Evolutionary conservation across 495 filamentous ascomycete genomes (phyloP).

Genomic region (Aspergillus affinis): DNA sequence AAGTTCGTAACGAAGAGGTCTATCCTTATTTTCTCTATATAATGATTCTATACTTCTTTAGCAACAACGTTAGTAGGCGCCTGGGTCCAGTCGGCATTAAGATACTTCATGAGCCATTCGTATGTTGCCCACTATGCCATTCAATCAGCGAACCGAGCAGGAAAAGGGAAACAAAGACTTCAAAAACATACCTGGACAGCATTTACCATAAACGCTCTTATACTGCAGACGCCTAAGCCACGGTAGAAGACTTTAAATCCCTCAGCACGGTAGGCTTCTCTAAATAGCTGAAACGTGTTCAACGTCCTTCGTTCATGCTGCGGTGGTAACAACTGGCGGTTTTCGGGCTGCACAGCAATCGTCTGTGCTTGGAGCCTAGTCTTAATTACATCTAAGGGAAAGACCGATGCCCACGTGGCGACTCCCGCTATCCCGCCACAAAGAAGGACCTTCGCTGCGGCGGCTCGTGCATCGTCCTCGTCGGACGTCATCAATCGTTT

Average conservation of each 20-base stretch:
- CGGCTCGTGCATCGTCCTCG: conserved; percentile 38
- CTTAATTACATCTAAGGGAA: conserved; percentile 87
- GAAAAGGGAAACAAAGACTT: background rate
- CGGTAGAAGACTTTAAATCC: conserved; percentile 71
- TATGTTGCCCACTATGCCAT: conserved; percentile 73
- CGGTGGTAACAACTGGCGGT: conserved; percentile 22
- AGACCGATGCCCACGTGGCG: conserved; percentile 81
- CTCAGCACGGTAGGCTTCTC: conserved; percentile 60
- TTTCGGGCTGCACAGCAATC: conserved; percentile 34
- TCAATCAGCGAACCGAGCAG: conserved; percentile 19
- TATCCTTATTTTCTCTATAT: background rate
- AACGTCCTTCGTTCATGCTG: conserved; percentile 27
- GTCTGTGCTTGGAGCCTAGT: conserved; percentile 76
- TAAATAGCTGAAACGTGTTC: conserved; percentile 61
- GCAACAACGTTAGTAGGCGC: background rate
- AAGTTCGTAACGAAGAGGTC: background rate
- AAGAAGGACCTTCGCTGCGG: conserved; percentile 65
- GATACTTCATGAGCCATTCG: conserved; percentile 70
- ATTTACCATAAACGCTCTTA: conserved; percentile 84
- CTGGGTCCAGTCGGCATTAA: conserved; percentile 24
- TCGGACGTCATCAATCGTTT: conserved; percentile 51
- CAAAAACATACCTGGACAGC: conserved; percentile 48
- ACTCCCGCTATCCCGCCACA: conserved; percentile 85
- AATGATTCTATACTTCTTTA: background rate
- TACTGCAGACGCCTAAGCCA: conserved; percentile 75